Conservation (phyloP, 192 early-diverging fungal species). For the Backusella mclennaniae region DNA sequence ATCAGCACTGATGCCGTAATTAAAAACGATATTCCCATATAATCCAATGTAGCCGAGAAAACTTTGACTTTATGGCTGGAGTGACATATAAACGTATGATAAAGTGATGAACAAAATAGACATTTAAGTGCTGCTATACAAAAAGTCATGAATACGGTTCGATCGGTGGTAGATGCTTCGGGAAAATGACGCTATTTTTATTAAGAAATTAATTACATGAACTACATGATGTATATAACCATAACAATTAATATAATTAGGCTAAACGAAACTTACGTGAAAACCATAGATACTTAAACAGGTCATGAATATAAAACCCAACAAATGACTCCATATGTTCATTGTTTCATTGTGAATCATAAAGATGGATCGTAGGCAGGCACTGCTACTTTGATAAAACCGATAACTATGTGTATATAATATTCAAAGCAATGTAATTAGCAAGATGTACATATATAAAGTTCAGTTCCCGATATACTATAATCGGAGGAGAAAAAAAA, state of each 20-base stretch:
- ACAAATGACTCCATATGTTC: conserved; percentile 39
- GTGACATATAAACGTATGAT: conserved; percentile 62
- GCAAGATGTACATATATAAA: not conserved
- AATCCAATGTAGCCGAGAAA: conserved; percentile 58
- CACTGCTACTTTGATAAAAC: conserved; percentile 46
- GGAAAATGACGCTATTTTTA: conserved; percentile 32
- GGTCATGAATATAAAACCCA: conserved; percentile 37
- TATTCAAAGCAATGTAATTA: not conserved
- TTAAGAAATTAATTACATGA: no score
- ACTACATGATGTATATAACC: no score
- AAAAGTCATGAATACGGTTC: conserved; percentile 51
- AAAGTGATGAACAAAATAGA: conserved; percentile 58
- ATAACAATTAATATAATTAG: not conserved
- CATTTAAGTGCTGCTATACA: conserved; percentile 60
- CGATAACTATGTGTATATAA: conserved; percentile 42
- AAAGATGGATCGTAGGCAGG: conserved; percentile 61
- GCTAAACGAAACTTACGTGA: conserved; percentile 29
- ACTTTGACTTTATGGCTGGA: conserved; percentile 47
- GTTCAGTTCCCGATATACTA: not conserved
- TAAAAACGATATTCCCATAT: conserved; percentile 63
- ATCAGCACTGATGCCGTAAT: conserved; percentile 60
- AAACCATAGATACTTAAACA: conserved; percentile 30
- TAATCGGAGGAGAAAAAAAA: not conserved
- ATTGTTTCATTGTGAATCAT: conserved; percentile 55
- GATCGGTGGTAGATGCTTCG: conserved; percentile 32